Base-by-base conservation (phyloP, 805 yeast species). In the Yamadazyma paraphyllophila region DNA sequence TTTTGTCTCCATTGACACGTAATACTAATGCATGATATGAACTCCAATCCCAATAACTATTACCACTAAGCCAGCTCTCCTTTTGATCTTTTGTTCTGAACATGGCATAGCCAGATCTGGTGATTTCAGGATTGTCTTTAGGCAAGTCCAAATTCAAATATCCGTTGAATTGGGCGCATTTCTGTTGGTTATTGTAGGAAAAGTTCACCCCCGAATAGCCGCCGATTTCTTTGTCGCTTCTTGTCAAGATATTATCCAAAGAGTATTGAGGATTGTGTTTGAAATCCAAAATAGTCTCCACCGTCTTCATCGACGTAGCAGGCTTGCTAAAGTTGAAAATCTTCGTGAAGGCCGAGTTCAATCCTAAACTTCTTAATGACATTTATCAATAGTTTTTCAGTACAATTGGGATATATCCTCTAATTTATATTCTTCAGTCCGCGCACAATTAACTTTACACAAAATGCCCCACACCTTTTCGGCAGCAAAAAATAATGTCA, bases 101-200 rank as follows among this genome's bases (percentile, higher is more conserved):
- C 95, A 88, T 87, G 31, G 95, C 88, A 69, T 81, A 81, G 5
- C 96, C 96, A 14, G 84, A 77, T 49, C 81, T 71, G 13, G 77
- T 73, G 16, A 86, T 77, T 41, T 82, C 82, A 0, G 88, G 87
- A 41, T 81, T 72, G 50, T 78, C 77, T 43, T 76, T 73, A 15
- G 73, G 94, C 30, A 85, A 74, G 52, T 84, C 87, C 48, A 83
- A 74, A 59, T 80, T 81, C 66, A 88, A 84, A 48, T 78, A 76
- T 1, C 84, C 96, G 48, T 71, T 73, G 56, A 71, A 54, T 63
- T 52, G 70, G 53, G 57, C 78, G 49, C 54, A 66, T 50, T 49
- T 62, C 48, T 56, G 46, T 40, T 49, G 55, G n/a, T 64, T 61
- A 43, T 67, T 66, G 32, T 74, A 55, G 32, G 72, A 80, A 40